phyloP scores from a whole-genome alignment of 2,329 filamentous ascomycete species.

The Apiospora arundinis region DNA sequence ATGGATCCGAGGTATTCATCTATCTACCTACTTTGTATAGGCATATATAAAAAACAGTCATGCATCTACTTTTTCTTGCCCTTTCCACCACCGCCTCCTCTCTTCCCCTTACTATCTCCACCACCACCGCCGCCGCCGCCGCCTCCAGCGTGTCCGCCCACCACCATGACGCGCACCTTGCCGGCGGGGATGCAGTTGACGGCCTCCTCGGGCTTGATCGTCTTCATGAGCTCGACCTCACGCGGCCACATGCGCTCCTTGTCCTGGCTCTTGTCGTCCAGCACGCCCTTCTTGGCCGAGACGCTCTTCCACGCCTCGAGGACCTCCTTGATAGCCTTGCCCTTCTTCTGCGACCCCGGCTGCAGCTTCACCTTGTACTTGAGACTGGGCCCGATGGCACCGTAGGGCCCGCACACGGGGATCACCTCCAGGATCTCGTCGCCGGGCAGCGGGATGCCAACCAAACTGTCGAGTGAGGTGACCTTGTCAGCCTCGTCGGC shows the following conservation, averaged over 20 bases:
- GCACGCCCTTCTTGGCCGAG: conserved; percentile 60
- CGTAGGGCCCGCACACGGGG: conserved; percentile 70
- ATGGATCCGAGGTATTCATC: not conserved
- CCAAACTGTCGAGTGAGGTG: conserved; percentile 69
- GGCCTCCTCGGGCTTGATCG: conserved; percentile 81
- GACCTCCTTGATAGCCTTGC: conserved; percentile 91
- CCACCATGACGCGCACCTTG: conserved; percentile 80
- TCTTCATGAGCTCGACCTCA: conserved; percentile 85
- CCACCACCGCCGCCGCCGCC: conserved; percentile 45
- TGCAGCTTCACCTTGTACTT: conserved; percentile 98
- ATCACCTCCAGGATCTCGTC: conserved; percentile 80
- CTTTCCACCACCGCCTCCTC: conserved; percentile 45
- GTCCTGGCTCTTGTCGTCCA: conserved; percentile 67
- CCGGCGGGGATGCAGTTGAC: conserved; percentile 81
- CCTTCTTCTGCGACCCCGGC: conserved; percentile 88
- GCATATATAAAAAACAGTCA: not conserved
- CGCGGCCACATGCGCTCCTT: conserved; percentile 81
- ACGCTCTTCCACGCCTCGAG: conserved; percentile 80
- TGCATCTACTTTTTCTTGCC: conserved; percentile 49
- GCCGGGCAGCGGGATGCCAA: conserved; percentile 78
- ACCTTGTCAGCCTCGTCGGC: conserved; percentile 62
- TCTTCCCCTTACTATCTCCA: conserved; percentile 44
- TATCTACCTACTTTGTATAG: not conserved
- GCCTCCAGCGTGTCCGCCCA: conserved; percentile 58
- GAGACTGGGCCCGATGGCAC: conserved; percentile 64